Evolutionary conservation across 352 stramenopile species (phyloP), one percentile per base, ranked within the genome.

Genomic region (Plasmopara halstedii): DNA sequence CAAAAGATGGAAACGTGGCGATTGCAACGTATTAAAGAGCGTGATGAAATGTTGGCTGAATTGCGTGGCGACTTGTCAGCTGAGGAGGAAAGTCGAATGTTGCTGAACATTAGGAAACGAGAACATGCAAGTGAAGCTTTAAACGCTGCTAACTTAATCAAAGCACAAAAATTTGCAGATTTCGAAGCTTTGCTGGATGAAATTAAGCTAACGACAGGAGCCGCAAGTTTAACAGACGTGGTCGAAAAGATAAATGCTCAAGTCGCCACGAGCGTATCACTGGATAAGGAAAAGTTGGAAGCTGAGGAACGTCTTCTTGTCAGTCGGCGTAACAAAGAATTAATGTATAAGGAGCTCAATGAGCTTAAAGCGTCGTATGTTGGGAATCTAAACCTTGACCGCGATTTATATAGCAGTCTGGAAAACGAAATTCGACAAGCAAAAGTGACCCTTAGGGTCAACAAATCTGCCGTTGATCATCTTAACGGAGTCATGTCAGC

Each of bases 1-100:
- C 73, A 92, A 35, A 83, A 82, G 34, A 92, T 92, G 78, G 80
- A 92, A 50, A 47, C 42, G 2, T 92, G 80, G 80, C 56, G 80
- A 3, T 49, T 88, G 4, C 73, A 87, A 43, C 70, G 80, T 3
- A 72, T 73, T 5, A 68, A 85, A 36, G 77, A 92, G 50, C 70
- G 80, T 6, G 68, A 74, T 5, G 80, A 89, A 42, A 82, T 92
- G 56, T 78, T 74, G 0, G 80, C 78, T 3, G 71, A 92, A 34
- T 62, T 92, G 25, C 64, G 79, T 39, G 79, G 79, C 10, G 79
- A 91, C 21, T 47, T 89, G 25, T 85, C 71, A 0, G 70, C 50
- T 2, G 76, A 89, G 3, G 75, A 88, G 46, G 77, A 89, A 51
- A 49, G 58, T 19, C 52, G 60, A 4, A 37, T 89, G 18, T 3